Evolutionary conservation across 108 stramenopile genomes (phyloP).

Genomic region (Aurantiochytrium sp.): DNA sequence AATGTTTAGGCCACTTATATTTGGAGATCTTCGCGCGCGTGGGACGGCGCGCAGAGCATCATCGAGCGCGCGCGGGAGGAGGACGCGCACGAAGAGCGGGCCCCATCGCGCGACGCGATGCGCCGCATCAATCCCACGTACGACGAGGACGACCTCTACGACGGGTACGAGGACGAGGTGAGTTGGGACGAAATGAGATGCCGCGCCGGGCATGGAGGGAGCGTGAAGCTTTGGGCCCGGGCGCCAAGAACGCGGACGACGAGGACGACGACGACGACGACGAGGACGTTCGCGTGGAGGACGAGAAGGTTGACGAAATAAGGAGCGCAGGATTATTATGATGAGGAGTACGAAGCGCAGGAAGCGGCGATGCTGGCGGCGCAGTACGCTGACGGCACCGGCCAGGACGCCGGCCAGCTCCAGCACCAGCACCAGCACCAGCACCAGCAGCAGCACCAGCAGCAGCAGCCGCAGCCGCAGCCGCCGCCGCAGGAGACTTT

Average conservation of each 20-base stretch:
- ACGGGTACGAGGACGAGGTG: constrained; percentile 3
- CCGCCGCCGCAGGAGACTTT: constrained; percentile 54
- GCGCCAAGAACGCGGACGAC: too few relatives aligned
- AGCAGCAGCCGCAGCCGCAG: constrained; percentile 69
- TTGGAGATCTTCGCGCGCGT: too few relatives aligned
- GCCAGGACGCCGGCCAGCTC: background rate
- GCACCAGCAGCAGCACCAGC: background rate
- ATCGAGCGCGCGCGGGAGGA: too few relatives aligned
- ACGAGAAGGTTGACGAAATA: too few relatives aligned
- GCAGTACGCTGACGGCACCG: background rate
- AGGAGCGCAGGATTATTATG: constrained; percentile 1
- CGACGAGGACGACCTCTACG: constrained; percentile 21
- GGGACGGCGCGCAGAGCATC: too few relatives aligned
- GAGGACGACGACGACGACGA: background rate
- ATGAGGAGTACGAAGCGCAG: constrained; percentile 14
- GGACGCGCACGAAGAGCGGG: too few relatives aligned
- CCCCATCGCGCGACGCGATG: too few relatives aligned
- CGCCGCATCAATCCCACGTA: background rate
- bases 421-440: background rate
- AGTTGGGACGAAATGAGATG: background rate
- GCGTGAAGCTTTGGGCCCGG: background rate
- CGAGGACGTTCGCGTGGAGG: too few relatives aligned
- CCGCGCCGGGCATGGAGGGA: background rate
- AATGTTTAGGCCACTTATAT: too few relatives aligned
- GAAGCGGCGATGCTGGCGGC: background rate